Percentiles rank a stretch among this genome's conserved stretches.
Evolutionary conservation across 2,329 filamentous ascomycete species (phyloP).

Genomic region (Pyrenochaeta sp.): DNA sequence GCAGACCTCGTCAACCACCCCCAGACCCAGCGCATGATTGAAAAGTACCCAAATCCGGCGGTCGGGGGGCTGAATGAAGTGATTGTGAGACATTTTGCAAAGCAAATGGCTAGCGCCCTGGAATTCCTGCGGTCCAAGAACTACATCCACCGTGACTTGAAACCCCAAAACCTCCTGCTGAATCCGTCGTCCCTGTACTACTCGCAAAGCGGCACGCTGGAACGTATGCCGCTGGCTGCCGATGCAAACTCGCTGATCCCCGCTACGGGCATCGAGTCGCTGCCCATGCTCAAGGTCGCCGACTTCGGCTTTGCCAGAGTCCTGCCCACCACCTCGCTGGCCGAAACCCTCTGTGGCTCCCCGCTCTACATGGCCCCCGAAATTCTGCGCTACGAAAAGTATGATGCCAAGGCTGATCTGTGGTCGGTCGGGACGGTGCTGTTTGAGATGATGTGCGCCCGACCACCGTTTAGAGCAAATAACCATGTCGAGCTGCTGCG

Average conservation of each 20-base stretch:
- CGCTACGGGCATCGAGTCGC: conserved; percentile 78
- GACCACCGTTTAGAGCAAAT: conserved; percentile 86
- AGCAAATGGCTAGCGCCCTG: conserved; percentile 91
- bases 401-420: conserved; percentile 94
- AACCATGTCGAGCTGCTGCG: conserved; percentile 95
- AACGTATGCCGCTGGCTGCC: conserved; percentile 76
- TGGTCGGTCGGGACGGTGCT: conserved; percentile 98
- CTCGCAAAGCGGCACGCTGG: conserved; percentile 55
- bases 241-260: conserved; percentile 84
- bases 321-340: conserved; percentile 86
- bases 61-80: conserved; percentile 94
- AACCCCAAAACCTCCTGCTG: conserved; percentile 93
- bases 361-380: conserved; percentile 99
- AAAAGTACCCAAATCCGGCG: conserved; percentile 86
- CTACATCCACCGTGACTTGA: conserved; percentile 95
- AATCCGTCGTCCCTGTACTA: conserved; percentile 81
- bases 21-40: conserved; percentile 87
- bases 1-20: conserved; percentile 81
- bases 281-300: conserved; percentile 96
- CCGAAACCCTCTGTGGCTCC: conserved; percentile 95
- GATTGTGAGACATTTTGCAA: conserved; percentile 93
- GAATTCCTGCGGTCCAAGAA: conserved; percentile 86
- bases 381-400: conserved; percentile 95
- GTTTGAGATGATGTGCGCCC: conserved; percentile 93
- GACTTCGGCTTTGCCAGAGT: conserved; percentile 99